phyloP scores from a whole-genome alignment of 2,329 filamentous ascomycete genomes.

The Falciphora oryzae region DNA sequence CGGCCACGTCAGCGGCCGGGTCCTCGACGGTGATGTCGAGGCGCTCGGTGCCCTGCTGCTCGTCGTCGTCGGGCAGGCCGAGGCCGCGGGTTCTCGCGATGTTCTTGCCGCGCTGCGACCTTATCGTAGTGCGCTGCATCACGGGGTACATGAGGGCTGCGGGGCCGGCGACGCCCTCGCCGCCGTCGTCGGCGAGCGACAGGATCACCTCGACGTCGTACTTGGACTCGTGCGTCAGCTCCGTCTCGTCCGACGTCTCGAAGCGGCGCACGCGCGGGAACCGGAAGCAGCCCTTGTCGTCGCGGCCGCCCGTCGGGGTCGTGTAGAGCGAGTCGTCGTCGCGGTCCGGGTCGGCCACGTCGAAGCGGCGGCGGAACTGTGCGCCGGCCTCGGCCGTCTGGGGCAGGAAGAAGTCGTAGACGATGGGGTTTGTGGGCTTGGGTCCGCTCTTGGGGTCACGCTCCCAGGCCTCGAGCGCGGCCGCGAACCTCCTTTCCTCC shows the following conservation, averaged over 20 bases:
- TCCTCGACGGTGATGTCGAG: constrained; percentile 50
- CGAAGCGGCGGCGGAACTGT: constrained; percentile 56
- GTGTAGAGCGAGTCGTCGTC: constrained; percentile 52
- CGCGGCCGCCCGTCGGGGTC: constrained; percentile 32
- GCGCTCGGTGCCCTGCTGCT: constrained; percentile 48
- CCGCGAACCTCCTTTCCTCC: constrained; percentile 46
- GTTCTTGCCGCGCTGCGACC: constrained; percentile 58
- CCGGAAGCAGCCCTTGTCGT: constrained; percentile 46
- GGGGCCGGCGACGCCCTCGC: constrained; percentile 43
- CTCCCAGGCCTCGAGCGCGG: constrained; percentile 47
- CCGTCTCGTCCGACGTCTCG: constrained; percentile 54
- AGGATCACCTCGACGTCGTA: constrained; percentile 60
- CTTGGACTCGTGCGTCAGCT: constrained; percentile 52
- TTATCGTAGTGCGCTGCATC: constrained; percentile 57
- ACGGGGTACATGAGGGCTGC: constrained; percentile 64
- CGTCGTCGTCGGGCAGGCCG: constrained; percentile 14
- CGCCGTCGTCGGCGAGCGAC: constrained; percentile 33
- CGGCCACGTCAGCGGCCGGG: constrained; percentile 46
- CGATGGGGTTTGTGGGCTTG: constrained; percentile 51
- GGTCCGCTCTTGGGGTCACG: constrained; percentile 50
- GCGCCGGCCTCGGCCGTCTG: constrained; percentile 40
- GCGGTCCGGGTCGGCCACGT: constrained; percentile 48
- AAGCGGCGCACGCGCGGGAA: constrained; percentile 59
- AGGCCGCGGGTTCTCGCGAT: constrained; percentile 48
- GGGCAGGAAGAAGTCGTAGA: constrained; percentile 63